Evolutionary conservation across 2,329 filamentous ascomycete genomes (phyloP).

Genomic region (Venturia nashicola): DNA sequence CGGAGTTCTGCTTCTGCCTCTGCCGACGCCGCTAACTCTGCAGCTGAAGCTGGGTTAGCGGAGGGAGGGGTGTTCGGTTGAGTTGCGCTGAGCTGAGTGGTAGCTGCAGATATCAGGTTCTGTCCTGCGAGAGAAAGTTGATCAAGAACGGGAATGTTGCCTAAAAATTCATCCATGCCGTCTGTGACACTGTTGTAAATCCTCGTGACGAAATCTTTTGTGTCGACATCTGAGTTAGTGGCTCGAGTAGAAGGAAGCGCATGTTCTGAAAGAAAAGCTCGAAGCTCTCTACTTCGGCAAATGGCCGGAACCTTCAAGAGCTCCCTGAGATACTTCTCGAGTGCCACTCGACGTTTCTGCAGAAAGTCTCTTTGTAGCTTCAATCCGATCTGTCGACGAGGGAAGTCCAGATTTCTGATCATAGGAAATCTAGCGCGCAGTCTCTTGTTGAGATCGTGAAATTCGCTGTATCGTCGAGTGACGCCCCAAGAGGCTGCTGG

Average conservation of each 20-base stretch:
- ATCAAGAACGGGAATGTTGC: constrained; percentile 89
- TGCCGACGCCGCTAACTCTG: constrained; percentile 31
- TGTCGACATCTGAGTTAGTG: constrained; percentile 45
- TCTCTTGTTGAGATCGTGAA: constrained; percentile 87
- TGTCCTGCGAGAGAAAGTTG: constrained; percentile 88
- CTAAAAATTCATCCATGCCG: constrained; percentile 94
- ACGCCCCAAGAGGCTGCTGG: constrained; percentile 90
- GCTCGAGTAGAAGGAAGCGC: constrained; percentile 46
- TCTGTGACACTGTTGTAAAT: constrained; percentile 96
- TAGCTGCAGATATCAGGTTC: constrained; percentile 69
- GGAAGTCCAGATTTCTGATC: constrained; percentile 83
- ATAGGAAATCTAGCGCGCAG: constrained; percentile 75
- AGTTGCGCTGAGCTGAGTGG: constrained; percentile 33
- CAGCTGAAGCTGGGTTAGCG: constrained; percentile 19
- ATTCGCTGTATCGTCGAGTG: constrained; percentile 90
- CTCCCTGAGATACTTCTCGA: constrained; percentile 73
- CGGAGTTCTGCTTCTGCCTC: constrained; percentile 92
- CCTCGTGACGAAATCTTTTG: constrained; percentile 73
- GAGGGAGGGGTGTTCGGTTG: constrained; percentile 37
- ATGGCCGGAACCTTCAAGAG: constrained; percentile 82
- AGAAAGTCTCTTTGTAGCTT: constrained; percentile 94
- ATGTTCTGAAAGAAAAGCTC: constrained; percentile 80
- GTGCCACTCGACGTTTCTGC: constrained; percentile 68
- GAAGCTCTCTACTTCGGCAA: constrained; percentile 82
- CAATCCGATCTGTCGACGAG: constrained; percentile 82